Conservation (phyloP, 345 rosid genomes). For the Rhodomyrtus tomentosa region DNA sequence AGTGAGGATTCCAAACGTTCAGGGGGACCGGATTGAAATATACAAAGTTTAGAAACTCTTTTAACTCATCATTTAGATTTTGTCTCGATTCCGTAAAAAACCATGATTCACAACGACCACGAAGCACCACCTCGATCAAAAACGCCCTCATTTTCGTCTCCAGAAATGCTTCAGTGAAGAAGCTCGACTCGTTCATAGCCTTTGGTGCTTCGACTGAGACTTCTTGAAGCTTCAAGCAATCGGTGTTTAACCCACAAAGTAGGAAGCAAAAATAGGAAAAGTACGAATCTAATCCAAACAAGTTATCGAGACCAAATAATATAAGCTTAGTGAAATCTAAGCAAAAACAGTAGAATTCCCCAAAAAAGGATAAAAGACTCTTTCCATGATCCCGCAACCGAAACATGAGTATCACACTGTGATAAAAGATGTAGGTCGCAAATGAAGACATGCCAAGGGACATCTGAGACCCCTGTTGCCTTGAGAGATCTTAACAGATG, state of each 20-base stretch:
- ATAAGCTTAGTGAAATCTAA: not conserved
- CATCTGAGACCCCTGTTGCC: not conserved
- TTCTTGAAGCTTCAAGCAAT: constrained; percentile 2
- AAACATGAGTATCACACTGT: not conserved
- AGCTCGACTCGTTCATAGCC: not conserved
- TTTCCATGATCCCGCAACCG: not conserved
- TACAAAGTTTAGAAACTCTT: not conserved
- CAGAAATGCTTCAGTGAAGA: not conserved
- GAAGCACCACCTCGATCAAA: not conserved
- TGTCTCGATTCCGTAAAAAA: not conserved
- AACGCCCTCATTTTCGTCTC: not conserved
- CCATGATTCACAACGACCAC: not conserved
- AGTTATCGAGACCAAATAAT: not conserved
- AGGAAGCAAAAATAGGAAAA: not conserved
- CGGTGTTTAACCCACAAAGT: constrained; percentile 17
- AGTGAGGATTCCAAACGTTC: not conserved
- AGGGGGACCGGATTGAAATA: not conserved
- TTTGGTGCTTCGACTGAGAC: not conserved
- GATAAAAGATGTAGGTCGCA: not conserved
- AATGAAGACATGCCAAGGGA: not conserved
- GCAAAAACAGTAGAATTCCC: not conserved
- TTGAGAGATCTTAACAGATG: not conserved
- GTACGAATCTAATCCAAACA: not conserved
- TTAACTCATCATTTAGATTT: not conserved
- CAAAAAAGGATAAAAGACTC: not conserved